Evolutionary conservation across 2,329 filamentous ascomycete species (phyloP), one percentile per base, ranked within the genome.

Genomic region (Sclerotinia trifoliorum): DNA sequence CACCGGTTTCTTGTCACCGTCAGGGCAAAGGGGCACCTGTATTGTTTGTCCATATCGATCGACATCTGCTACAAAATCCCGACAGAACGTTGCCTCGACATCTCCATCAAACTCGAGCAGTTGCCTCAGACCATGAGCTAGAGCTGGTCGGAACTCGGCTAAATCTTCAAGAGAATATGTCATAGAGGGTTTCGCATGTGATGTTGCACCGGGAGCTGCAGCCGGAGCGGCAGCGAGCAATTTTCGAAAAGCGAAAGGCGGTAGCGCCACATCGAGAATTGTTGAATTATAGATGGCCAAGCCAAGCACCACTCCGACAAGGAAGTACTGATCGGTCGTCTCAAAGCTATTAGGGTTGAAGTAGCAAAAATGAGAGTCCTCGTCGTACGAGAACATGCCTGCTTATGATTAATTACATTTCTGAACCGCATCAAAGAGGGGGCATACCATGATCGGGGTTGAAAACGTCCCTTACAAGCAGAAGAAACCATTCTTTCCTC

Each of bases 201-300:
- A 83, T 35, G 84, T 82, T 24, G 83, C 82, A 11, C 84, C 84
- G 29, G 82, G 80, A 21, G 83, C 82, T 15, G 86, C 83, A 1
- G 84, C 80, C n/a, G 92, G 91, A 1, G 90, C 90, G 11, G 92
- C 88, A 3, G 91, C 88, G 52, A 97, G 83, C 26, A 97, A 84
- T 78, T 96, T 97, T 72, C 92, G 89, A 77, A 96, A 97, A 1
- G 91, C 90, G 77, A 97, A 96, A 0, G 93, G 91, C 1, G 94
- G 94, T 26, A 97, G 84, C 2, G 92, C 91, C 61, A 97, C 86
- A 76, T 97, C 94, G 24, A 97, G 82, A 73, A 97, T 97, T 0
- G 92, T 97, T 2, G 92, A 96, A 78, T 97, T 97, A 80, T 97
- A 96, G 70, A 97, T 96, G 19, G 94, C 94, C 69, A 97, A 82